Base-by-base conservation (phyloP, 1,284 basidiomycete species). In the Rhodofomes roseus region DNA sequence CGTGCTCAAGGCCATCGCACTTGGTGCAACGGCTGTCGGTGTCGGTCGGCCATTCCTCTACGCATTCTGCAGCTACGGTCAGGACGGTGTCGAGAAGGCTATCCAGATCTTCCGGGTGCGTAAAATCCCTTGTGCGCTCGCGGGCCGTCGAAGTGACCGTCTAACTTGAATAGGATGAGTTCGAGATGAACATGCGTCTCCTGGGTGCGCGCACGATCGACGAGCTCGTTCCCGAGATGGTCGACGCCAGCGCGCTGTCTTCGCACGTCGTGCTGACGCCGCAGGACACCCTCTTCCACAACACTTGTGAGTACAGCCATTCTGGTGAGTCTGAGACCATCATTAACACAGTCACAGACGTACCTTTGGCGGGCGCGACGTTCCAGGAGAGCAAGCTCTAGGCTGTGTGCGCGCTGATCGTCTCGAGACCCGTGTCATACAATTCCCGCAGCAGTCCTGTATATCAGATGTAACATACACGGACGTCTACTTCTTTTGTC, bases 131-230 rank as follows among this genome's bases (percentile, higher is more conserved):
- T 7, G 25, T 34, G n/a, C 62, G 61, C 25, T 60, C 20, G 6
- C 65, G 34, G 16, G 53, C 4, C n/a, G n/a, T 39, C n/a, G 25
- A 48, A 27, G 25, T 18, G 22, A n/a, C 25, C 18, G 46, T 20
- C 52, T 63, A 27, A 41, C 61, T n/a, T n/a, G n/a, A n/a, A n/a
- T n/a, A 96, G 90, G 93, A 95, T 66, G 95, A 98, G 74, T 93
- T 98, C 68, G 92, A 94, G 77, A 96, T 95, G 90, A 93, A 92
- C 74, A 83, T 96, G 84, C 86, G 93, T 22, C 79, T 96, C 6
- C 76, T 98, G 27, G 95, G 95, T 6, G 94, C 94, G 0, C 84
- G 83, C 1, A 90, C 83, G 0, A 73, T 97, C 56, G 81, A 81
- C 53, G 92, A 96, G 58, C 77, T 97, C 57, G 85, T 86, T 0